Percentiles rank a stretch among this genome's conserved stretches.
These are phyloP conservation scores for Tolypocladium cylindrosporum DNA, from an alignment of 2,329 filamentous ascomycete genomes.

Conservation along the genomic window DNA sequence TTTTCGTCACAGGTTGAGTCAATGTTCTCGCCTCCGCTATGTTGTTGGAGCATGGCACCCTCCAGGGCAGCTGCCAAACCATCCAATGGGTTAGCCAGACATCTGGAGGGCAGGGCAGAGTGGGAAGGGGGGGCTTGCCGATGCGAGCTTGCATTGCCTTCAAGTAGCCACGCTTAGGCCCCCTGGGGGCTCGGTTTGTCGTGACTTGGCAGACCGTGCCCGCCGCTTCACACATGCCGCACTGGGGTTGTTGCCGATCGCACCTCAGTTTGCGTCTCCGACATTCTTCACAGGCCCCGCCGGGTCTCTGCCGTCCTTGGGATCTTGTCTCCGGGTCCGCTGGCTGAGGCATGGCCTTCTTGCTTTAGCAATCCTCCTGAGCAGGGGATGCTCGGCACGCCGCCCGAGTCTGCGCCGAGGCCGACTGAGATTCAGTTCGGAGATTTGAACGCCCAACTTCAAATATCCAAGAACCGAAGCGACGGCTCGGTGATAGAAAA, in stretches of 20 bases:
- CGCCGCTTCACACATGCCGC: slow-evolving; percentile 1
- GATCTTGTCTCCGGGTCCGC: neutral
- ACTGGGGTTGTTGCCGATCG: slow-evolving; percentile 4
- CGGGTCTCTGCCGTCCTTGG: slow-evolving; percentile 1
- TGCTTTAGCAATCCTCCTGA: neutral
- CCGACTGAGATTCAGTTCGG: neutral
- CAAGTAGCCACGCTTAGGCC: slow-evolving; percentile 5
- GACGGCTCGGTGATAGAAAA: neutral
- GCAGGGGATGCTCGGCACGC: neutral
- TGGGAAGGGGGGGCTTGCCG: neutral
- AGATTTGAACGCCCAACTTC: neutral
- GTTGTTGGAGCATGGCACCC: neutral
- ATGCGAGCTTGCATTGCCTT: slow-evolving; percentile 3
- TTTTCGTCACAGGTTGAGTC: neutral
- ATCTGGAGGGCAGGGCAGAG: no score
- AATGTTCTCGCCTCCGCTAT: neutral
- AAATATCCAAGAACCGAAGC: no score
- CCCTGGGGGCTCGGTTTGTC: slow-evolving; percentile 1
- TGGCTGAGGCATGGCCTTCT: neutral
- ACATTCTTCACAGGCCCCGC: slow-evolving; percentile 5
- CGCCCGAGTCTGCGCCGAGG: neutral
- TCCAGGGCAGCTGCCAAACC: neutral
- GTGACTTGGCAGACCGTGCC: slow-evolving; percentile 3
- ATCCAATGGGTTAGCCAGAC: neutral
- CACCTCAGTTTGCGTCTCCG: slow-evolving; percentile 5